Evolutionary conservation across 768 basidiomycete genomes (phyloP).

Genomic region (Cystofilobasidium bisporidii): DNA sequence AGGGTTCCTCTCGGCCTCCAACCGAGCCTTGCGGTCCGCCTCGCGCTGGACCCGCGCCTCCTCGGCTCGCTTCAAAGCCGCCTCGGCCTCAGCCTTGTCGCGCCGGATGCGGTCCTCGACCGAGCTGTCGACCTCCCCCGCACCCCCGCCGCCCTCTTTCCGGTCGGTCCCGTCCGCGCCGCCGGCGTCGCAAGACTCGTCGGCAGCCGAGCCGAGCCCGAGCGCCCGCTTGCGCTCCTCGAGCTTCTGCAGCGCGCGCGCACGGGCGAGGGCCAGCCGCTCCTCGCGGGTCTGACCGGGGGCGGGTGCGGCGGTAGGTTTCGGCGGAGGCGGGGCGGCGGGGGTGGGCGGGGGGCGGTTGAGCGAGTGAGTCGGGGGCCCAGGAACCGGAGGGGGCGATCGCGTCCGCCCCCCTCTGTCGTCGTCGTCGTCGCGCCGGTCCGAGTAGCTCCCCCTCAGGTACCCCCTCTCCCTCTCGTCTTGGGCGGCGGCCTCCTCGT

Average conservation of each 20-base stretch:
- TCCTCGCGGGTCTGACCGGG: constrained; percentile 73
- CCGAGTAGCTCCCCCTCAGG: constrained; percentile 21
- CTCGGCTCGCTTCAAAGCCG: constrained; percentile 68
- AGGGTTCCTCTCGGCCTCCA: constrained; percentile 56
- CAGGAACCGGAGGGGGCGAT: constrained; percentile 47
- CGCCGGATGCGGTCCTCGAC: no score
- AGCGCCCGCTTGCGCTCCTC: constrained; percentile 76
- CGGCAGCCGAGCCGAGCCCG: constrained; percentile 50
- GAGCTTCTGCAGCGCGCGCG: constrained; percentile 70
- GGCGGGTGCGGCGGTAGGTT: constrained; percentile 36
- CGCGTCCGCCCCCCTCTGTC: constrained; percentile 31
- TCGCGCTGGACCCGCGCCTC: constrained; percentile 72
- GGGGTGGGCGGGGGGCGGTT: no score
- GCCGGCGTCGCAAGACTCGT: constrained; percentile 42
- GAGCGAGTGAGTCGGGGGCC: constrained; percentile 43
- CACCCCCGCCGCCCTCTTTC: no score
- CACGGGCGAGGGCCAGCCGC: constrained; percentile 62
- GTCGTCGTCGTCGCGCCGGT: constrained; percentile 30
- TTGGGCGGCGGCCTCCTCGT: constrained; percentile 44
- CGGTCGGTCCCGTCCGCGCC: constrained; percentile 78
- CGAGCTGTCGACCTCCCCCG: no score
- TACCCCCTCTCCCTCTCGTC: constrained; percentile 35
- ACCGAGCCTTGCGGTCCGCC: constrained; percentile 55
- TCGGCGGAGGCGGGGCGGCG: constrained; percentile 46
- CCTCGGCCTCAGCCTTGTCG: constrained; percentile 85